phyloP scores from a whole-genome alignment of 768 basidiomycete genomes.

The Coprinopsis strossmayeri region DNA sequence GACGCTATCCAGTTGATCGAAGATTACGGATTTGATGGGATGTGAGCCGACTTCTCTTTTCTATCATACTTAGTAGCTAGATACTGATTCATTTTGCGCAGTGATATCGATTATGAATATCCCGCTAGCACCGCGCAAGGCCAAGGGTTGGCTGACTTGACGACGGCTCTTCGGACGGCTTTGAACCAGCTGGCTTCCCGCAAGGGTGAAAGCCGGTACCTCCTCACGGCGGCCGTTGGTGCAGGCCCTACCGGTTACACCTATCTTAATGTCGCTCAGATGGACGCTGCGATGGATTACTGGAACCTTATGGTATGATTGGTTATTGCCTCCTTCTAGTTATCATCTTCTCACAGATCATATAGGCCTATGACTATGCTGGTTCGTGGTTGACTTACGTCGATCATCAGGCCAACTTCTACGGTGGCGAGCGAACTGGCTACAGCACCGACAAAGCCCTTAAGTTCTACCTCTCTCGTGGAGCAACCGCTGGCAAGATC shows the following conservation, averaged over 20 bases:
- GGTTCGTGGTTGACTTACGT: conserved; percentile 68
- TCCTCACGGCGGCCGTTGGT: conserved; percentile 56
- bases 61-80: not conserved
- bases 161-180: conserved; percentile 54
- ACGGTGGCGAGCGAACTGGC: conserved; percentile 53
- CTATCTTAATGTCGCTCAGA: conserved; percentile 50
- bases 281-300: conserved; percentile 61
- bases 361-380: conserved; percentile 67
- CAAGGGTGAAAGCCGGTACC: conserved; percentile 64
- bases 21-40: conserved; percentile 78
- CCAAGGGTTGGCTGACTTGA: conserved; percentile 58
- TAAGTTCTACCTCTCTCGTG: conserved; percentile 49
- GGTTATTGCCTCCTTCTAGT: not conserved
- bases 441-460: conserved; percentile 67
- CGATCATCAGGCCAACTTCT: conserved; percentile 58
- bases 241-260: conserved; percentile 57
- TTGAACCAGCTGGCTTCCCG: conserved; percentile 48
- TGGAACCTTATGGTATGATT: conserved; percentile 74
- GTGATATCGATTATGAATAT: conserved; percentile 79
- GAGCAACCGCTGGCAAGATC: conserved; percentile 61
- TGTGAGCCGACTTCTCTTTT: conserved; percentile 32
- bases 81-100: conserved; percentile 14
- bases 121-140: conserved; percentile 53
- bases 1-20: conserved; percentile 58
- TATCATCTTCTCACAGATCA: not conserved